Conservation (phyloP, 805 yeast species). For the Scheffersomyces ergatensis region DNA sequence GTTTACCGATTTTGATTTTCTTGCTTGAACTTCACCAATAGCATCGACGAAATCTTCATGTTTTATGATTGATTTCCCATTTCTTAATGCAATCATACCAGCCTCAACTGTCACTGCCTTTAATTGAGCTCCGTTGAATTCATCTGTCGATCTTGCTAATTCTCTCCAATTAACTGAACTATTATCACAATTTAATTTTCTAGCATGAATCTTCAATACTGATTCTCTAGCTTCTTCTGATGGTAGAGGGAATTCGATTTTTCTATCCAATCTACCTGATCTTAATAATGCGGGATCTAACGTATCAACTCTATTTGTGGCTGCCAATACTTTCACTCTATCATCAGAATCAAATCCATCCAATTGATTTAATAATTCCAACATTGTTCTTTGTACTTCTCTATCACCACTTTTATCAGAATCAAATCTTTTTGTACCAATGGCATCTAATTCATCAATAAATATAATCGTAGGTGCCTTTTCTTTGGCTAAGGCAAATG, state of each 20-base stretch:
- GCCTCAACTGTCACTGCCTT: conserved; percentile 99
- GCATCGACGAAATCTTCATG: conserved; percentile 99
- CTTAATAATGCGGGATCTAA: conserved; percentile 97
- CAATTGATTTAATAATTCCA: conserved; percentile 47
- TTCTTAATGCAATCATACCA: conserved; percentile 98
- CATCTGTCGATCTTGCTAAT: conserved; percentile 96
- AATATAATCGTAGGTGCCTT: conserved; percentile 46
- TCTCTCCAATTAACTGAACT: conserved; percentile 95
- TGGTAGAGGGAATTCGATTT: conserved; percentile 97
- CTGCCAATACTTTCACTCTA: conserved; percentile 94
- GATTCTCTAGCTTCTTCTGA: conserved; percentile 97
- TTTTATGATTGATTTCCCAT: conserved; percentile 84
- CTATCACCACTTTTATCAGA: conserved; percentile 46
- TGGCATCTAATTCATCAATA: conserved; percentile 47
- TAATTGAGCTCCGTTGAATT: conserved; percentile 97
- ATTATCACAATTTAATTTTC: conserved; percentile 89
- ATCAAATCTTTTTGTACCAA: conserved; percentile 46
- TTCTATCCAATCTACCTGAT: conserved; percentile 96
- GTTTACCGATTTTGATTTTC: conserved; percentile 92
- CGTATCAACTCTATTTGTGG: conserved; percentile 97
- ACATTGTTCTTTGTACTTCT: conserved; percentile 49
- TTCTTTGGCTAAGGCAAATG: conserved; percentile 46
- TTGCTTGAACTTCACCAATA: conserved; percentile 95
- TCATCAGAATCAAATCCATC: conserved; percentile 99
- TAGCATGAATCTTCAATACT: conserved; percentile 93